Percentiles rank a stretch among this genome's conserved stretches.
Conservation (phyloP, 2,329 filamentous ascomycete species). For the Fusarium albosuccineum region DNA sequence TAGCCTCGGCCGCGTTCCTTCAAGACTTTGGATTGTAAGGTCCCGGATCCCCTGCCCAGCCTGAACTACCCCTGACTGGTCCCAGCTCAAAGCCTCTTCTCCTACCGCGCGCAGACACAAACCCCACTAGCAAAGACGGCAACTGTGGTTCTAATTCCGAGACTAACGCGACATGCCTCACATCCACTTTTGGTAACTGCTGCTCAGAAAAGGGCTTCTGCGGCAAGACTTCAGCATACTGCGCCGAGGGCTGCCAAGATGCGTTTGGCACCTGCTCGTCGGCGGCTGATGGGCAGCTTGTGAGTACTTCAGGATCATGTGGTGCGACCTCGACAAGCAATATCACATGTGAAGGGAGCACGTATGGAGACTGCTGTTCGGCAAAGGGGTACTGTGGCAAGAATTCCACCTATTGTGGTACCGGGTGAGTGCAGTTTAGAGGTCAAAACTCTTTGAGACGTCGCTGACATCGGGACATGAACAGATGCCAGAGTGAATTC, state of each 20-base stretch:
- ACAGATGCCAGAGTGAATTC: not conserved
- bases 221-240: constrained; percentile 23
- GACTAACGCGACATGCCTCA: constrained; percentile 25
- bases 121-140: constrained; percentile 22
- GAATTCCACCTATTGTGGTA: constrained; percentile 4
- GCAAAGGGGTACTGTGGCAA: constrained; percentile 2
- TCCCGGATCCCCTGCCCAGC: not conserved
- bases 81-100: constrained; percentile 10
- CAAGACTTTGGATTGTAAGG: not conserved
- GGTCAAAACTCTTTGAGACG: not conserved
- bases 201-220: constrained; percentile 20
- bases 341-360: constrained; percentile 2
- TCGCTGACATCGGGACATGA: not conserved
- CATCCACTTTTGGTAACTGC: constrained; percentile 21
- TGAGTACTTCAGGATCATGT: constrained; percentile 3
- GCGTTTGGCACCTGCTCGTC: constrained; percentile 12
- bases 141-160: constrained; percentile 26
- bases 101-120: constrained; percentile 4
- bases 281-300: constrained; percentile 1
- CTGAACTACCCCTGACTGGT: not conserved
- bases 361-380: constrained; percentile 4
- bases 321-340: constrained; percentile 5
- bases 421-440: not conserved
- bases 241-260: constrained; percentile 15
- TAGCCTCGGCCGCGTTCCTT: not conserved